phyloP scores from a whole-genome alignment of 768 basidiomycete species.

The Rhodocollybia butyracea region DNA sequence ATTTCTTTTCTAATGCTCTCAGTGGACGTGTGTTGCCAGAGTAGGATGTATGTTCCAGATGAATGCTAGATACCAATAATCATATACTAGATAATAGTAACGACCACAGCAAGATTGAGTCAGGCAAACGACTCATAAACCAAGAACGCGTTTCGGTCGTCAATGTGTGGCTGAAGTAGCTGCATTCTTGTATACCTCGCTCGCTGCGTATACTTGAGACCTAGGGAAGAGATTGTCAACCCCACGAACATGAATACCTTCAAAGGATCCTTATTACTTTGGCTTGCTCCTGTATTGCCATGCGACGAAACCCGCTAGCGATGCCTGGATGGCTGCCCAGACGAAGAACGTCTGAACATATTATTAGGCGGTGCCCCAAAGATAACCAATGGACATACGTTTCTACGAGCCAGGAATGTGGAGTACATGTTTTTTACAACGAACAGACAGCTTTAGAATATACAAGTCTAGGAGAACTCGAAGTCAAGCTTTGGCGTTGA shows the following conservation, averaged over 20 bases:
- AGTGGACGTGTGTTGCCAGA: no score
- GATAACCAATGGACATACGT: background rate
- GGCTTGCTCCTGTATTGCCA: background rate
- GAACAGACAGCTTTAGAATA: background rate
- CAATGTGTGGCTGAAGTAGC: background rate
- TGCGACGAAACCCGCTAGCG: background rate
- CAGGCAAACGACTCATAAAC: no score
- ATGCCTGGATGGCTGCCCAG: background rate
- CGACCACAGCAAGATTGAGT: no score
- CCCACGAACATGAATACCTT: background rate
- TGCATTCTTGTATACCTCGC: background rate
- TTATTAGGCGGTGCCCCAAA: background rate
- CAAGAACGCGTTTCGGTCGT: background rate
- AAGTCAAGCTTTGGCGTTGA: background rate
- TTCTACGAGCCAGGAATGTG: slow-evolving; percentile 3
- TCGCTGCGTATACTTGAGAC: background rate
- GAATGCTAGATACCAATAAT: no score
- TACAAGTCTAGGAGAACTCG: background rate
- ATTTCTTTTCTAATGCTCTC: background rate
- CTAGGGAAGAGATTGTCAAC: background rate
- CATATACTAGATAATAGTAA: no score
- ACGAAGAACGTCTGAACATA: background rate
- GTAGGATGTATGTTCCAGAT: no score
- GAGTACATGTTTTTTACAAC: background rate
- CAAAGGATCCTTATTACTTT: background rate